phyloP scores from a whole-genome alignment of 1,284 basidiomycete species.

The Cutaneotrichosporon cyanovorans region DNA sequence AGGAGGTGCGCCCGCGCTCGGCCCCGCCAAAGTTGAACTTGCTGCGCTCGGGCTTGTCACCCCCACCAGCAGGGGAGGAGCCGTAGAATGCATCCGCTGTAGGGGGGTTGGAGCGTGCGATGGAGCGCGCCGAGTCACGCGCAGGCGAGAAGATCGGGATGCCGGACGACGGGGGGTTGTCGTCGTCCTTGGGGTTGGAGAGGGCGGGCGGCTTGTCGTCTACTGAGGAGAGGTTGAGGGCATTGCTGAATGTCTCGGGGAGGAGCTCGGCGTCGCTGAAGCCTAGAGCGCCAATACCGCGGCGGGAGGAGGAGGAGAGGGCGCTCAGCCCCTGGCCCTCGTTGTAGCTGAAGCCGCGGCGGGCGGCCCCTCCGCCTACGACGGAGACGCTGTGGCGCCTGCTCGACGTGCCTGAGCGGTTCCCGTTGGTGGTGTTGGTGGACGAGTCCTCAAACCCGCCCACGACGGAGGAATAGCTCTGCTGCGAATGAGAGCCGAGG shows the following conservation, averaged over 20 bases:
- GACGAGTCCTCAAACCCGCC: conserved; percentile 27
- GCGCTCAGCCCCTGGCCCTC: conserved; percentile 58
- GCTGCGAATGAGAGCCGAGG: conserved; percentile 17
- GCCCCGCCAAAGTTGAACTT: conserved; percentile 11
- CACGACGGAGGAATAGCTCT: conserved; percentile 23
- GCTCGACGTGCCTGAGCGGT: conserved; percentile 60
- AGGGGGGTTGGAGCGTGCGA: conserved; percentile 8
- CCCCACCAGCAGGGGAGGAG: conserved; percentile 10
- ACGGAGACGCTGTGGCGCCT: conserved; percentile 78
- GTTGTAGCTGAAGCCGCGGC: conserved; percentile 36
- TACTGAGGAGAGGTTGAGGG: conserved; percentile 55
- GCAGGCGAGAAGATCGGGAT: conserved; percentile 15
- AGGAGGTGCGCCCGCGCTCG: conserved; percentile 1
- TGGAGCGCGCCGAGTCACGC: conserved; percentile 5
- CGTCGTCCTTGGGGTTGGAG: conserved; percentile 3
- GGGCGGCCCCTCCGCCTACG: conserved; percentile 48
- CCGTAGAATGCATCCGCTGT: conserved; percentile 11
- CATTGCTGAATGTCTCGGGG: conserved; percentile 56
- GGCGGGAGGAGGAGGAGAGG: conserved; percentile 50
- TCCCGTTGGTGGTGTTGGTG: conserved; percentile 20
- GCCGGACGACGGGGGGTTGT: conserved; percentile 6
- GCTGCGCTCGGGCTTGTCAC: conserved; percentile 9
- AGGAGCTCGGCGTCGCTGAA: conserved; percentile 70
- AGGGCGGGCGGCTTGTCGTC: conserved; percentile 46
- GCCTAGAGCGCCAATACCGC: conserved; percentile 31